These are phyloP conservation scores for Aeschynomene evenia DNA, from an alignment of 306 rosid genomes.

Conservation along the genomic window DNA sequence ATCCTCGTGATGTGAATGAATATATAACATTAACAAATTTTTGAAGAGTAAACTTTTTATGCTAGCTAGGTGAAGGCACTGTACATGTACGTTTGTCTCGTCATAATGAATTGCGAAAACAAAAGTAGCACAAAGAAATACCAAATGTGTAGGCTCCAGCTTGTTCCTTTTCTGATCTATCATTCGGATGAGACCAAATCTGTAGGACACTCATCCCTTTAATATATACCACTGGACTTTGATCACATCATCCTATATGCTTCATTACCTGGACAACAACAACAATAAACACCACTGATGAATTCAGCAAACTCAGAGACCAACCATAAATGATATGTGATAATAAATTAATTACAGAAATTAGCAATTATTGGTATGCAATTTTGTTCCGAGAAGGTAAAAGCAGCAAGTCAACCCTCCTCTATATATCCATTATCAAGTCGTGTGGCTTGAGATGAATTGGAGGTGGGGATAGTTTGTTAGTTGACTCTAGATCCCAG, in stretches of 20 bases:
- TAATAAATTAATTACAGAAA: background rate
- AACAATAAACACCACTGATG: no score
- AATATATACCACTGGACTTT: conserved; percentile 29
- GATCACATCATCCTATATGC: conserved; percentile 17
- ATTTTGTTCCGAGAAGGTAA: no score
- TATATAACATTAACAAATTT: background rate
- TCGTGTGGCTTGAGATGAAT: conserved; percentile 22
- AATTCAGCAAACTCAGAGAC: conserved; percentile 3
- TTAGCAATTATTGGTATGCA: no score
- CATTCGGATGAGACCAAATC: conserved; percentile 9
- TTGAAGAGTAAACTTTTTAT: conserved; percentile 7
- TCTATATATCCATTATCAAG: no score
- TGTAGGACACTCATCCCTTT: conserved; percentile 34
- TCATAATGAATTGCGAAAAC: conserved; percentile 30
- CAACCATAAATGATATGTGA: no score
- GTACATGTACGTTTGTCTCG: background rate
- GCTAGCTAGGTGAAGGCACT: background rate
- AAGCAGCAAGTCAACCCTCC: no score
- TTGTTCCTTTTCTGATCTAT: background rate
- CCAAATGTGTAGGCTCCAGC: conserved; percentile 16
- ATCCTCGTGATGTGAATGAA: conserved; percentile 35
- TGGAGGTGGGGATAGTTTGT: conserved; percentile 80
- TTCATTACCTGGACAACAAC: background rate
- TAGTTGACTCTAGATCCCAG: conserved; percentile 67
- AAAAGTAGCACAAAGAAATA: conserved; percentile 12